Evolutionary conservation across 1,284 basidiomycete genomes (phyloP), one percentile per base, ranked within the genome.

Genomic region (Cystobasidiaceae sp.): DNA sequence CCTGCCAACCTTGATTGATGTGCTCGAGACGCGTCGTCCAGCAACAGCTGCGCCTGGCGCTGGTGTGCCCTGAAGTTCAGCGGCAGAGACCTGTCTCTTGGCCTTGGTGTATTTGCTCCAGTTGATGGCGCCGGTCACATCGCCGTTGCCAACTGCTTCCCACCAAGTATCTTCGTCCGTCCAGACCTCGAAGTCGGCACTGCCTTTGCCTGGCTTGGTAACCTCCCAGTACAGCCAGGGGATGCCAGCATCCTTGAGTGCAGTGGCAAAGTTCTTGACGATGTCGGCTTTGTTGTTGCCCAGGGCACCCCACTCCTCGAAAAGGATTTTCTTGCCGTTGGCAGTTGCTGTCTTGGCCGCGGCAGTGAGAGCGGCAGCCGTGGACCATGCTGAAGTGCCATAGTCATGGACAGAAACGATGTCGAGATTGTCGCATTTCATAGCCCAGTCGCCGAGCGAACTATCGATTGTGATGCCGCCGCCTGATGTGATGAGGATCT

Each of bases 321-420:
- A 72, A 41, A 78, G 68, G 32, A 78, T 66, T 67, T 71, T 75
- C 72, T 77, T 78, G 30, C 76, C 75, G 3, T 74, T 73, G 17
- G 65, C 52, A 52, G 74, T 67, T 0, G 77, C 78, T 46, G 73
- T 71, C 55, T 73, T 66, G 60, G 79, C 73, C 21, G 74, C 74
- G 28, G 71, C 68, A 68, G 74, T 60, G 32, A 79, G 75, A 17
- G 71, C 69, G 8, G 71, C 72, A 6, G 67, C 70, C 2, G 77
- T 78, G 11, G 61, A 43, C 32, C 71, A 71, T 54, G 79, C 76
- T 6, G 74, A 73, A 33, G 72, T 72, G 28, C 77, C 78, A 67
- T 80, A 80, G n/a, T 78, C 78, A 64, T 80, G 79, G 19, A 80
- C 77, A 6, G 77, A 74, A 68, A 79, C 70, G 54, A 79, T 71